These are phyloP conservation scores for Pseudocercospora musae DNA, from an alignment of 2,329 filamentous ascomycete genomes.

Conservation along the genomic window DNA sequence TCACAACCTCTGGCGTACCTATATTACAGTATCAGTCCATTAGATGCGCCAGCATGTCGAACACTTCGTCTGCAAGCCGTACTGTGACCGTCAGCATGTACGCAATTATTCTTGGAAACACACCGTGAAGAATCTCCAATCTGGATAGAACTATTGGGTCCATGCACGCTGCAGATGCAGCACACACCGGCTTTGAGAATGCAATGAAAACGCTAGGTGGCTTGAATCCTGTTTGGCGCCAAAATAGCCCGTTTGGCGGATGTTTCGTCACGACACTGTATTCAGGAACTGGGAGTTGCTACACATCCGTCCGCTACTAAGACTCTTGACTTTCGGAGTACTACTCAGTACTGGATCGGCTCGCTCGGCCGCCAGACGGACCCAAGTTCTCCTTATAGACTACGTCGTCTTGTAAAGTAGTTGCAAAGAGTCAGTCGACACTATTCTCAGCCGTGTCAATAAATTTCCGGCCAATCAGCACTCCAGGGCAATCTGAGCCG, in stretches of 20 bases:
- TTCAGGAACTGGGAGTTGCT: background rate
- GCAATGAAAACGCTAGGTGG: too few relatives aligned
- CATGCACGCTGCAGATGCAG: background rate
- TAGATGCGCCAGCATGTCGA: too few relatives aligned
- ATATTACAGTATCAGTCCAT: too few relatives aligned
- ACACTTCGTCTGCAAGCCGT: too few relatives aligned
- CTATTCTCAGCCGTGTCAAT: background rate
- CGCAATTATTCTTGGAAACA: background rate
- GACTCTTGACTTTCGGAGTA: background rate
- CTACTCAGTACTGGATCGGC: background rate
- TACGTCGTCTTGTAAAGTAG: too few relatives aligned
- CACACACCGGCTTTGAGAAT: background rate
- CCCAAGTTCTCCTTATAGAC: background rate
- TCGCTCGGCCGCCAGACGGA: background rate
- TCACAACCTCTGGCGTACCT: too few relatives aligned
- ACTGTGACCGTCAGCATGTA: too few relatives aligned
- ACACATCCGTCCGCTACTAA: background rate
- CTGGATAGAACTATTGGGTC: background rate
- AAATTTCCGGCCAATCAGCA: background rate
- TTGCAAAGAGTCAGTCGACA: background rate
- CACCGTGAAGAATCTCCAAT: background rate
- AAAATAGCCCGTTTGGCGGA: background rate
- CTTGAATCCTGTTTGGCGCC: background rate
- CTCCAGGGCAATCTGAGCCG: slow-evolving; percentile 28
- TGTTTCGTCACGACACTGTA: background rate